phyloP scores from a whole-genome alignment of 345 rosid species.

The Eutrema japonicum region DNA sequence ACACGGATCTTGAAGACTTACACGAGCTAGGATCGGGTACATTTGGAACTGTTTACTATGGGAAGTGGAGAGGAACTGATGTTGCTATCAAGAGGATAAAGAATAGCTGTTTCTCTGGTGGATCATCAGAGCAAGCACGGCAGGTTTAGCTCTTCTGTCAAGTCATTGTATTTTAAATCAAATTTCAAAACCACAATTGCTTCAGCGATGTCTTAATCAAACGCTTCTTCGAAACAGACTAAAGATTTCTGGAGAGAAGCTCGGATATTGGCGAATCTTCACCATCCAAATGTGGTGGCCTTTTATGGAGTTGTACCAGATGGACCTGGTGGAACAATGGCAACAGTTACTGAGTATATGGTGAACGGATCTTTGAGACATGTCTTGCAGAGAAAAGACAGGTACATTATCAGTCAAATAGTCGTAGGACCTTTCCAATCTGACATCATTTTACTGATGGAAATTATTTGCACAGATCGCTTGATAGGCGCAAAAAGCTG shows the following conservation, averaged over 20 bases:
- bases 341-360: conserved; percentile 91
- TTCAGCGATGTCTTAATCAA: conserved; percentile 2
- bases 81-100: conserved; percentile 93
- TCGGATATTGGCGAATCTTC: conserved; percentile 78
- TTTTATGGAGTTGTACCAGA: conserved; percentile 91
- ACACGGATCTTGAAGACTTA: conserved; percentile 80
- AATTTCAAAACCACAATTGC: not conserved
- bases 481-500: conserved; percentile 81
- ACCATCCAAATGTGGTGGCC: conserved; percentile 95
- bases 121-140: conserved; percentile 80
- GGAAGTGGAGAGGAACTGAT: conserved; percentile 97
- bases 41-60: conserved; percentile 86
- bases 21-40: conserved; percentile 92
- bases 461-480: conserved; percentile 51
- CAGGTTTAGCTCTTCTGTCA: conserved; percentile 50
- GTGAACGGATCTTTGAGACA: conserved; percentile 89
- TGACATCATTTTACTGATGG: conserved; percentile 27
- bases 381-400: conserved; percentile 67
- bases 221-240: conserved; percentile 45
- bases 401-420: conserved; percentile 44
- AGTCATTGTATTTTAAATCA: not conserved
- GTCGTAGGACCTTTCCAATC: not conserved
- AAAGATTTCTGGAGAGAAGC: conserved; percentile 97
- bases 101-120: conserved; percentile 79
- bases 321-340: conserved; percentile 89